Conservation (phyloP, 2,329 filamentous ascomycete genomes). For the Phyllosticta citriasiana region DNA sequence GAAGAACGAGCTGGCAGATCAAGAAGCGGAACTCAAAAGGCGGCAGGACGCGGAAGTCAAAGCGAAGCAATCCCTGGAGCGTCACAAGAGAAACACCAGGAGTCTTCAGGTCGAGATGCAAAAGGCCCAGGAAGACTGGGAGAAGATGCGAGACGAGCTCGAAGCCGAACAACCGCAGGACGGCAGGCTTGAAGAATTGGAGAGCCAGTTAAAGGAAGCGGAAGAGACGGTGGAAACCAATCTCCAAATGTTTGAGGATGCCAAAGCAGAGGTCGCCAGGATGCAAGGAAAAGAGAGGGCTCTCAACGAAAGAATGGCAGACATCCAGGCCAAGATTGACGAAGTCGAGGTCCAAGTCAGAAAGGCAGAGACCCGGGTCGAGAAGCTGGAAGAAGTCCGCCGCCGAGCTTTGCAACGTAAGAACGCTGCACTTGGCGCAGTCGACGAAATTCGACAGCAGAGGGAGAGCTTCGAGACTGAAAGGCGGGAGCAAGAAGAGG, state of each 20-base stretch:
- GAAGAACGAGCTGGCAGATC: slow-evolving; percentile 25
- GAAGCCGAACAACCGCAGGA: slow-evolving; percentile 52
- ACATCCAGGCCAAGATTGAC: slow-evolving; percentile 15
- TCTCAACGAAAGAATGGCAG: slow-evolving; percentile 24
- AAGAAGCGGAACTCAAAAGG: slow-evolving; percentile 24
- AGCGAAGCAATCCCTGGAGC: slow-evolving; percentile 39
- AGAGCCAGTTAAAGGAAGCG: slow-evolving; percentile 46
- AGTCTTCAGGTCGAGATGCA: slow-evolving; percentile 49
- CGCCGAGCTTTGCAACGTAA: slow-evolving; percentile 30
- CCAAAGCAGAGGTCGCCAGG: slow-evolving; percentile 33
- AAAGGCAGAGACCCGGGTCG: slow-evolving; percentile 22
- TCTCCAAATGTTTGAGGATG: slow-evolving; percentile 40
- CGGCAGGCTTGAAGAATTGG: slow-evolving; percentile 36
- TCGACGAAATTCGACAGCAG: slow-evolving; percentile 24
- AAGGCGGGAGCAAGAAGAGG: slow-evolving; percentile 19
- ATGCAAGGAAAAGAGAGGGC: slow-evolving; percentile 27
- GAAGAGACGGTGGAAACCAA: slow-evolving; percentile 31
- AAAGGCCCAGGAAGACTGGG: slow-evolving; percentile 50
- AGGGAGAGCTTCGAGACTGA: slow-evolving; percentile 19
- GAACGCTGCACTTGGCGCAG: slow-evolving; percentile 29
- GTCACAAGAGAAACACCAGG: slow-evolving; percentile 38
- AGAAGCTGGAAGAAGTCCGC: slow-evolving; percentile 23
- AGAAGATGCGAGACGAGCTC: slow-evolving; percentile 53
- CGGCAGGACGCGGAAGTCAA: slow-evolving; percentile 34
- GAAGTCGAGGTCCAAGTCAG: slow-evolving; percentile 15